Evolutionary conservation across 345 rosid species (phyloP).

Genomic region (Mercurialis annua): DNA sequence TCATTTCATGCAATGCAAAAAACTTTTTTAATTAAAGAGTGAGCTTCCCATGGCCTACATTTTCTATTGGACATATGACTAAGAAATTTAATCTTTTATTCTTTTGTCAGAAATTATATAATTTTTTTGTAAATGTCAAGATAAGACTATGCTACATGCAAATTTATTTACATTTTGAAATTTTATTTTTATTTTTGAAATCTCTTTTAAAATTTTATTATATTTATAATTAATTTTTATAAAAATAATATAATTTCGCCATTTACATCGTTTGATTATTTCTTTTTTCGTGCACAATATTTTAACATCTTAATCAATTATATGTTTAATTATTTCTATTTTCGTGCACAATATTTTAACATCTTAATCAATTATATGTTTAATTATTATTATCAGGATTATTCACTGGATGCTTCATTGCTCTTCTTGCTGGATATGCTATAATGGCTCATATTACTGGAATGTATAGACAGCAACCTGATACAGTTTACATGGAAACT

Average conservation of each 20-base stretch:
- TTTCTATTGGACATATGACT: constrained; percentile 8
- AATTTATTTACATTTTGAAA: no score
- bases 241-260: no score
- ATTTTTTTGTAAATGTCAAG: neutral
- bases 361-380: no score
- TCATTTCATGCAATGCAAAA: neutral
- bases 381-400: constrained; percentile 82
- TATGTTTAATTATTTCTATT: no score
- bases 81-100: neutral
- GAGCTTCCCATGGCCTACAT: constrained; percentile 1
- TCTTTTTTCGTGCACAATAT: no score
- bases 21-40: neutral
- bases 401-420: constrained; percentile 84
- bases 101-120: neutral
- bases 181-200: no score
- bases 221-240: no score
- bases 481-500: constrained; percentile 90
- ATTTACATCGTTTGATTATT: no score
- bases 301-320: no score
- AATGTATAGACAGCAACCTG: constrained; percentile 61
- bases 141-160: neutral
- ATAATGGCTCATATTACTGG: constrained; percentile 87
- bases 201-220: no score
- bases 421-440: constrained; percentile 83
- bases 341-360: no score